Evolutionary conservation across 2,329 filamentous ascomycete species (phyloP), one percentile per base, ranked within the genome.

Genomic region (Lachnellula cervina): DNA sequence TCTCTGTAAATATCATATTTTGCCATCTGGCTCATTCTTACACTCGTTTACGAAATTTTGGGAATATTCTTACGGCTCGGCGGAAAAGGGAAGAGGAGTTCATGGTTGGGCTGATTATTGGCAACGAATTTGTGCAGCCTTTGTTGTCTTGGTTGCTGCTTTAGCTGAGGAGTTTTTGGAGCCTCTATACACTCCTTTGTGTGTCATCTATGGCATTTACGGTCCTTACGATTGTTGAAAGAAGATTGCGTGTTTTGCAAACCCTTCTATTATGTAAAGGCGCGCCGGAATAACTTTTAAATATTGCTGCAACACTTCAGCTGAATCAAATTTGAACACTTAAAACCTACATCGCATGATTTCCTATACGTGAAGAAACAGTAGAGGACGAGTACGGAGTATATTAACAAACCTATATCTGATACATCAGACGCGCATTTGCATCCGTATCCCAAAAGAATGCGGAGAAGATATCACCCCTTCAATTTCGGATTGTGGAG

Each of bases 1-100:
- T 60, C 53, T 28, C 37, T 66, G 64, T 66, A 64, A 51, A 67
- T 67, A 67, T 54, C 46, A 55, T 55, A 45, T 44, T 52, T 23
- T 50, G 49, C 58, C 59, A 58, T 48, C 59, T 61, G 56, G 53
- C 61, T 45, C 55, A 44, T 67, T 64, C 62, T 61, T 57, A 62
- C 62, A 49, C 60, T 66, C 63, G 35, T 64, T 64, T 51, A 62
- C 55, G 52, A 56, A 48, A 11, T 44, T 49, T 59, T 59, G 52
- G 44, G 45, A 57, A 53, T 44, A 51, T 49, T 60, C 52, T 44
- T 56, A 47, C n/a, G 55, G 57, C 53, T 53, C 14, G 28, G 49
- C 52, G 37, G 57, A 54, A 57, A 62, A 63, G 59, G 51, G 34
- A 16, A 32, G 21, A 52, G 54, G 58, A 59, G 58, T 59, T 60